These are phyloP conservation scores for Epichloe glyceriae DNA, from an alignment of 2,329 filamentous ascomycete genomes.

Conservation along the genomic window DNA sequence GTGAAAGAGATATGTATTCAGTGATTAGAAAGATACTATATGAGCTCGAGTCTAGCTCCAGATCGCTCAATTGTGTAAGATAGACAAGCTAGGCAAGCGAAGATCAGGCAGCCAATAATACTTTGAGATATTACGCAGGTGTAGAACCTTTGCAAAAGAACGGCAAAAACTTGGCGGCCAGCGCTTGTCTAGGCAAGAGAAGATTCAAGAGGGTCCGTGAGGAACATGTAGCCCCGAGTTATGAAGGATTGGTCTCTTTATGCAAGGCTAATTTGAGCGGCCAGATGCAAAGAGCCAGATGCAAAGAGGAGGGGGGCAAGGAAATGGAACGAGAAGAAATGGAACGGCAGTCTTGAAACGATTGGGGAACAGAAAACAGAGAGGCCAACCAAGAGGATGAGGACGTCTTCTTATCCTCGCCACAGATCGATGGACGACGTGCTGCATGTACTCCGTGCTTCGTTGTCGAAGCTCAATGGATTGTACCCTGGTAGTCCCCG, in stretches of 20 bases:
- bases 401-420: constrained; percentile 17
- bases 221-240: neutral
- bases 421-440: neutral
- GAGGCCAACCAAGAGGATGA: constrained; percentile 15
- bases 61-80: neutral
- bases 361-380: constrained; percentile 14
- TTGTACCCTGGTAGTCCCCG: neutral
- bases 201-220: neutral
- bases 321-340: constrained; percentile 2
- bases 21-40: neutral
- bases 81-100: neutral
- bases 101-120: neutral
- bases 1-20: neutral
- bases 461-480: neutral
- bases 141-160: neutral
- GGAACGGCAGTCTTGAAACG: constrained; percentile 8
- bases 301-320: neutral
- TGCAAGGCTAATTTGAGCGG: constrained; percentile 1
- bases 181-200: constrained; percentile 1
- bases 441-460: too few relatives aligned
- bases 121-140: neutral
- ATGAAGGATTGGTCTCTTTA: neutral
- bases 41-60: constrained; percentile 11
- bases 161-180: neutral
- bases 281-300: constrained; percentile 2